A percentile compares a stretch with the other conserved stretches of the same genome.
Conservation (phyloP, 768 basidiomycete genomes). For the Xerocomus brunneocitrinus region DNA sequence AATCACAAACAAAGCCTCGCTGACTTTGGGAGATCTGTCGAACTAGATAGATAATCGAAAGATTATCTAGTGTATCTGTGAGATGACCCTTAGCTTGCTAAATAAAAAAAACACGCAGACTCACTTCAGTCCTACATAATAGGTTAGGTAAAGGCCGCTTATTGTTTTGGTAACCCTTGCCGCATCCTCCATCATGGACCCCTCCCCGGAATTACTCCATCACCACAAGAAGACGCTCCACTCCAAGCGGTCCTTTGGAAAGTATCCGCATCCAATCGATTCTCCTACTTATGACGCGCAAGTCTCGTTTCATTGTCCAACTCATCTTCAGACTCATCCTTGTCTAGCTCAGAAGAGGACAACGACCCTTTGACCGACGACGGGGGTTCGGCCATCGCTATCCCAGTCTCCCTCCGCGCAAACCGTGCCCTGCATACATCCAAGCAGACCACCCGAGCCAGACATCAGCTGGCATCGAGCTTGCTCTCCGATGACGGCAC, state of each 20-base stretch:
- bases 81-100: too few species aligned
- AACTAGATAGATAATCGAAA: too few species aligned
- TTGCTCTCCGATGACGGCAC: conserved; percentile 66
- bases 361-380: conserved; percentile 85
- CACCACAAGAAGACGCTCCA: conserved; percentile 34
- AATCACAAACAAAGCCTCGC: too few species aligned
- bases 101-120: too few species aligned
- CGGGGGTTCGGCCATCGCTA: conserved; percentile 48
- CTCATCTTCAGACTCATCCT: conserved; percentile 4
- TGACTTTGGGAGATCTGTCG: too few species aligned
- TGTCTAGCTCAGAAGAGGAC: conserved; percentile 74
- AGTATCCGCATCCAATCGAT: conserved; percentile 55
- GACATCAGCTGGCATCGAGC: conserved; percentile 53
- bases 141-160: too few species aligned
- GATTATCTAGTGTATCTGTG: too few species aligned
- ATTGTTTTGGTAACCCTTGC: background rate
- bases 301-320: conserved; percentile 18
- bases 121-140: too few species aligned
- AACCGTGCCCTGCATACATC: conserved; percentile 22
- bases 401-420: conserved; percentile 31
- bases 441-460: conserved; percentile 27
- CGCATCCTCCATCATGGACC: conserved; percentile 17
- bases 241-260: conserved; percentile 65
- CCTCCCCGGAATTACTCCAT: conserved; percentile 21
- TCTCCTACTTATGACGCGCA: conserved; percentile 78